Conservation (phyloP, 2,329 filamentous ascomycete genomes). For the Lizonia empirigonia region DNA sequence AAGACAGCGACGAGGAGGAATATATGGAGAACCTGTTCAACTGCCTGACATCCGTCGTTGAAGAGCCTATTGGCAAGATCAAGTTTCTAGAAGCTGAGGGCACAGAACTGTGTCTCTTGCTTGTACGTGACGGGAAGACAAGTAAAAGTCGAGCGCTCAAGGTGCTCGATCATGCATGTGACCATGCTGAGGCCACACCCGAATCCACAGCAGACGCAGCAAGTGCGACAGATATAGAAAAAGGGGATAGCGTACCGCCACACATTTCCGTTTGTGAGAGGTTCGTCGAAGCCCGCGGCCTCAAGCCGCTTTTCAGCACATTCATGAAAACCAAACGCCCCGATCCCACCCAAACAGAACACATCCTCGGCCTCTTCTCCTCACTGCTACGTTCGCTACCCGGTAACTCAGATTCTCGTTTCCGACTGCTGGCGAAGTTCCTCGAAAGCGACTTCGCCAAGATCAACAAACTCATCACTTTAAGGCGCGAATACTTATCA, state of each 20-base stretch:
- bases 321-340: slow-evolving; percentile 88
- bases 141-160: slow-evolving; percentile 79
- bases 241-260: slow-evolving; percentile 44
- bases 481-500: slow-evolving; percentile 73
- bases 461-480: slow-evolving; percentile 70
- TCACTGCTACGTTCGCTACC: slow-evolving; percentile 81
- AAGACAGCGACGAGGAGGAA: slow-evolving; percentile 88
- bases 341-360: slow-evolving; percentile 71
- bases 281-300: slow-evolving; percentile 79
- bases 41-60: slow-evolving; percentile 77
- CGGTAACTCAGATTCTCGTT: slow-evolving; percentile 75
- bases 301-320: slow-evolving; percentile 83
- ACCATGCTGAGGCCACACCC: slow-evolving; percentile 53
- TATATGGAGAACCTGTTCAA: slow-evolving; percentile 95
- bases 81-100: slow-evolving; percentile 91
- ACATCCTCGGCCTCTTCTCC: slow-evolving; percentile 82
- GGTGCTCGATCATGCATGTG: slow-evolving; percentile 80
- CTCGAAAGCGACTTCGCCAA: slow-evolving; percentile 95
- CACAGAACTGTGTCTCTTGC: slow-evolving; percentile 86
- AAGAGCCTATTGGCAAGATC: slow-evolving; percentile 74
- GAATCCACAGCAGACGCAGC: neutral
- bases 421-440: slow-evolving; percentile 89
- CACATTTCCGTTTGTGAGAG: slow-evolving; percentile 69
- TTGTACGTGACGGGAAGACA: slow-evolving; percentile 79
- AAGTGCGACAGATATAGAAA: neutral